A percentile compares a stretch with the other conserved stretches of the same genome.
These are phyloP conservation scores for Dalbergia oliveri DNA, from an alignment of 306 rosid genomes.

Conservation along the genomic window DNA sequence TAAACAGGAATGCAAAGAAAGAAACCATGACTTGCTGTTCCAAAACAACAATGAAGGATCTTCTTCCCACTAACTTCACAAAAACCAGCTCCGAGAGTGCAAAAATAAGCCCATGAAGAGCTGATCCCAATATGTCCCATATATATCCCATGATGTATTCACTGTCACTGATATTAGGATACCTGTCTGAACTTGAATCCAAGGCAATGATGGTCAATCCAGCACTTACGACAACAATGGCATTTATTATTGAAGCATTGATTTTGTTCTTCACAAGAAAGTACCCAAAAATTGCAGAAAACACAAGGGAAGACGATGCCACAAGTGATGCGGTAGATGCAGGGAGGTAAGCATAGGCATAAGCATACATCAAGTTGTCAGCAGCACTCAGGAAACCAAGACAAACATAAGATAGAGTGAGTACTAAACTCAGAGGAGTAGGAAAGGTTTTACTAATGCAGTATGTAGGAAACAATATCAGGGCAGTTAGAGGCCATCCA, in stretches of 20 bases:
- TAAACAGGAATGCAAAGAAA: slow-evolving; percentile 71
- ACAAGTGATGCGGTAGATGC: slow-evolving; percentile 92
- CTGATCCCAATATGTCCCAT: slow-evolving; percentile 92
- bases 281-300: slow-evolving; percentile 82
- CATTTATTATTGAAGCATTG: slow-evolving; percentile 74
- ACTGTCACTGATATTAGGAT: slow-evolving; percentile 51
- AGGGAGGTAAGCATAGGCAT: slow-evolving; percentile 95
- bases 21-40: slow-evolving; percentile 96
- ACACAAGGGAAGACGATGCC: slow-evolving; percentile 85
- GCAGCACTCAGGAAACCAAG: slow-evolving; percentile 87
- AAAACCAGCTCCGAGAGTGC: slow-evolving; percentile 90
- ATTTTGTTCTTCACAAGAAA: slow-evolving; percentile 76
- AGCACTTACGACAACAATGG: slow-evolving; percentile 74
- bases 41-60: slow-evolving; percentile 87
- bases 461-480: slow-evolving; percentile 75
- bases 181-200: slow-evolving; percentile 88
- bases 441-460: slow-evolving; percentile 59
- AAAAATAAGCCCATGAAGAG: slow-evolving; percentile 93
- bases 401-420: slow-evolving; percentile 61
- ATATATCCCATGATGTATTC: slow-evolving; percentile 82
- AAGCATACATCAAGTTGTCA: slow-evolving; percentile 94
- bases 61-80: slow-evolving; percentile 67
- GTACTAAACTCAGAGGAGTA: slow-evolving; percentile 62
- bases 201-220: slow-evolving; percentile 81
- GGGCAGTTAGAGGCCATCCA: slow-evolving; percentile 89